These are phyloP conservation scores for Dorcoceras hygrometricum DNA, from an alignment of 257 asterid species.

Conservation along the genomic window DNA sequence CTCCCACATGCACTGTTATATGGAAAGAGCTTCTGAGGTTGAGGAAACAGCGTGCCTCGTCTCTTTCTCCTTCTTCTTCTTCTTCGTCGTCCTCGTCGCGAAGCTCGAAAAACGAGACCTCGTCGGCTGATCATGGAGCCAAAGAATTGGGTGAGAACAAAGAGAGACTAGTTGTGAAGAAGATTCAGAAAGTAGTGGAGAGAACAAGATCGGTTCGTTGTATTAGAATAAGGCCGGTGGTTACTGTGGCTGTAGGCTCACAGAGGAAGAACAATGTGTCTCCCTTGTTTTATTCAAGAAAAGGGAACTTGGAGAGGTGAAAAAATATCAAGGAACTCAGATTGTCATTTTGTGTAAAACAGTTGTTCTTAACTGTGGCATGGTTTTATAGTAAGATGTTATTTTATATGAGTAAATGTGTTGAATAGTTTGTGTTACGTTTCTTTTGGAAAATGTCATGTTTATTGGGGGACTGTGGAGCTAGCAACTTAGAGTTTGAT, in stretches of 20 bases:
- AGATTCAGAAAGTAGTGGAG: conserved; percentile 58
- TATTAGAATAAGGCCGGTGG: conserved; percentile 62
- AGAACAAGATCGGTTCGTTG: conserved; percentile 48
- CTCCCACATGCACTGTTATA: conserved; percentile 79
- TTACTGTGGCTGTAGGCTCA: conserved; percentile 62
- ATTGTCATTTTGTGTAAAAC: not conserved
- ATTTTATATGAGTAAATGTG: no score
- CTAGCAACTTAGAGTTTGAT: no score
- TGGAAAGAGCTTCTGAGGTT: conserved; percentile 76
- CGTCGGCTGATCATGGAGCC: conserved; percentile 28
- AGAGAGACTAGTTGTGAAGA: conserved; percentile 43
- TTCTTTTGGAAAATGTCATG: no score
- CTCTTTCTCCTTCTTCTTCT: conserved; percentile 48
- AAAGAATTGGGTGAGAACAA: conserved; percentile 28
- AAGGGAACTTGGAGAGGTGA: conserved; percentile 44
- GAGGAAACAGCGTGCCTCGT: conserved; percentile 56
- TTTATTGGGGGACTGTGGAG: no score
- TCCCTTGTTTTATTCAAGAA: conserved; percentile 57
- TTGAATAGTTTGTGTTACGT: no score
- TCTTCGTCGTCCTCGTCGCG: conserved; percentile 37
- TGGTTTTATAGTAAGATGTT: no score
- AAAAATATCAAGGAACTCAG: not conserved
- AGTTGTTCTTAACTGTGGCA: no score
- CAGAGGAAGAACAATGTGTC: conserved; percentile 55
- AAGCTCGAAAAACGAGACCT: conserved; percentile 24